Conservation (phyloP, 2,329 filamentous ascomycete genomes). For the Beauveria rudraprayagi region DNA sequence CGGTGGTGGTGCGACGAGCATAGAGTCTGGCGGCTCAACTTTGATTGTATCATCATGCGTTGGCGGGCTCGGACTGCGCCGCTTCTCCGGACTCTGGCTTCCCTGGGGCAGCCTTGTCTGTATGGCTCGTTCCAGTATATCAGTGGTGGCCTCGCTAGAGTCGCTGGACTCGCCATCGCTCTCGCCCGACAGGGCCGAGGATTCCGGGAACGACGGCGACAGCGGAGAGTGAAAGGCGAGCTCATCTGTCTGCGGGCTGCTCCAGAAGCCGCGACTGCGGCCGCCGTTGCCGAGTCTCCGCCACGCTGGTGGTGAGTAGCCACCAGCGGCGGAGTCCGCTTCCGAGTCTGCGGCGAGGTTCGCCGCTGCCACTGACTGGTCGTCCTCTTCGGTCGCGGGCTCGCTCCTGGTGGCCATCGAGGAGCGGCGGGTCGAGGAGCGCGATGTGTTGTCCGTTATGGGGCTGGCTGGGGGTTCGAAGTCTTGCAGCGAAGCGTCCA, state of each 20-base stretch:
- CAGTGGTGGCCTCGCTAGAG: slow-evolving; percentile 20
- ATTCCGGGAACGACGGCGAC: slow-evolving; percentile 21
- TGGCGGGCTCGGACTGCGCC: slow-evolving; percentile 34
- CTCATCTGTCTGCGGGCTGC: slow-evolving; percentile 37
- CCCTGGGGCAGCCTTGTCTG: slow-evolving; percentile 48
- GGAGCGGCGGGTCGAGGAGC: slow-evolving; percentile 23
- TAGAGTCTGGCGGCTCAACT: slow-evolving; percentile 24
- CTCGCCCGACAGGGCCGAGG: background rate
- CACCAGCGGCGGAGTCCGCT: slow-evolving; percentile 39
- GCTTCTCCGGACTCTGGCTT: slow-evolving; percentile 48
- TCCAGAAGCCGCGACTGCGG: slow-evolving; percentile 53
- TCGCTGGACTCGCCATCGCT: slow-evolving; percentile 21
- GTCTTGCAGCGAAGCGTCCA: slow-evolving; percentile 47
- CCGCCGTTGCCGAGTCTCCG: slow-evolving; percentile 52
- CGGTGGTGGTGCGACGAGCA: slow-evolving; percentile 16
- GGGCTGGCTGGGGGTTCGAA: slow-evolving; percentile 42
- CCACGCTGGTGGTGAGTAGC: slow-evolving; percentile 55
- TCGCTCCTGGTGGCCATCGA: slow-evolving; percentile 26
- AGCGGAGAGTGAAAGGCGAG: slow-evolving; percentile 35
- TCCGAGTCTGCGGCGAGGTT: slow-evolving; percentile 35
- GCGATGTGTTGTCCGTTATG: slow-evolving; percentile 1
- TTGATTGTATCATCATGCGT: slow-evolving; percentile 32
- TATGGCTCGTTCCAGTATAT: slow-evolving; percentile 42
- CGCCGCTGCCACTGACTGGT: background rate
- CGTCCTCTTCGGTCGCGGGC: slow-evolving; percentile 25